These are phyloP conservation scores for Dichomitus squalens DNA, from an alignment of 1,284 basidiomycete genomes.

Conservation along the genomic window DNA sequence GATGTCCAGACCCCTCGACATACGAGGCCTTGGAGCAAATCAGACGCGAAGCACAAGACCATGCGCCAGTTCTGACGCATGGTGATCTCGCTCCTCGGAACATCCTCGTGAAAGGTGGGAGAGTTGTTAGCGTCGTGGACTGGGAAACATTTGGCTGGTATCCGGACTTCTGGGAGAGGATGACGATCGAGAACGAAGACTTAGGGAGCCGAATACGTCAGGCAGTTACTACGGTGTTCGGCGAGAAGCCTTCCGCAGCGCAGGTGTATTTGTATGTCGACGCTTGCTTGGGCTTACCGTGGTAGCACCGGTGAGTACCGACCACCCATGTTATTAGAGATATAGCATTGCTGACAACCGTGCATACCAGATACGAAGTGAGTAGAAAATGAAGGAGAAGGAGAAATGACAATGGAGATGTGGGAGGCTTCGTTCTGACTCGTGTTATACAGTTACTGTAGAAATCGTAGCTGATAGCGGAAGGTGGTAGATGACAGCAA, in stretches of 20 bases:
- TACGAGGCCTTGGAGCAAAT: background rate
- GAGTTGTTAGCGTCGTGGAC: conserved; percentile 17
- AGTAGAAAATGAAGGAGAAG: too few relatives aligned
- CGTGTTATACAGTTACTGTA: too few relatives aligned
- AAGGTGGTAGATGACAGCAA: too few relatives aligned
- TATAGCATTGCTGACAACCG: too few relatives aligned
- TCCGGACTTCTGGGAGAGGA: conserved; percentile 23
- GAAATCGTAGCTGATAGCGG: too few relatives aligned
- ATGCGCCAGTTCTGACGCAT: background rate
- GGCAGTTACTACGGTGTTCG: background rate
- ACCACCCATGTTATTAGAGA: too few relatives aligned
- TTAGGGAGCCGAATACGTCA: background rate
- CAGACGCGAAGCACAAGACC: background rate
- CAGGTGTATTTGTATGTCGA: background rate
- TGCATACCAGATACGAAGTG: too few relatives aligned
- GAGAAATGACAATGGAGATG: too few relatives aligned
- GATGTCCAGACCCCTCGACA: too few relatives aligned
- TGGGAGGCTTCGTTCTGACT: too few relatives aligned
- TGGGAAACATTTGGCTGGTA: conserved; percentile 26
- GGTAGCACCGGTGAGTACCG: too few relatives aligned
- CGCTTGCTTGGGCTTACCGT: too few relatives aligned
- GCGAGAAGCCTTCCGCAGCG: background rate
- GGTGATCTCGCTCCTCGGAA: conserved; percentile 4
- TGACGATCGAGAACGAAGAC: background rate
- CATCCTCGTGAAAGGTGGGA: conserved; percentile 18